Evolutionary conservation across 2,329 filamentous ascomycete genomes (phyloP).

Genomic region (Pezicula rhizophila): DNA sequence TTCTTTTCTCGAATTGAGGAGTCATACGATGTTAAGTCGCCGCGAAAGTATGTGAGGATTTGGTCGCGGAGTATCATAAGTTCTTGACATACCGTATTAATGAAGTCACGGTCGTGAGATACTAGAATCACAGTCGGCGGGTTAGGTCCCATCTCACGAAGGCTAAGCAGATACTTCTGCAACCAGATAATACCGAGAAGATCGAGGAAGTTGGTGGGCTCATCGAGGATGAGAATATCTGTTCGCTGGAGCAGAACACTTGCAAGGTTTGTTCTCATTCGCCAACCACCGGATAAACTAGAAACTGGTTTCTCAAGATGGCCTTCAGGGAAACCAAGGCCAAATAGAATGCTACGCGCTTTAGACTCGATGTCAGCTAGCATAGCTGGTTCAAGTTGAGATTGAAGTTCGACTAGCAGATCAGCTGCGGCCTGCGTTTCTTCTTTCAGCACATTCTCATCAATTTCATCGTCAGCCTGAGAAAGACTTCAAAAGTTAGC

Average conservation of each 20-base stretch:
- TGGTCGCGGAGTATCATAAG: slow-evolving; percentile 71
- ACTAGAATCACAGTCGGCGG: slow-evolving; percentile 68
- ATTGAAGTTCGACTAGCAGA: slow-evolving; percentile 62
- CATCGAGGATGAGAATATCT: slow-evolving; percentile 76
- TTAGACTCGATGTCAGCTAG: slow-evolving; percentile 58
- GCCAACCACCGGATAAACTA: slow-evolving; percentile 72
- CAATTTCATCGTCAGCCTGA: slow-evolving; percentile 50
- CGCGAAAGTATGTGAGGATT: slow-evolving; percentile 66
- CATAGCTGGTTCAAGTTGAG: slow-evolving; percentile 60
- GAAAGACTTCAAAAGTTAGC: slow-evolving; percentile 29
- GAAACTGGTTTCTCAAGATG: slow-evolving; percentile 53
- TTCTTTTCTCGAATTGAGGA: slow-evolving; percentile 61
- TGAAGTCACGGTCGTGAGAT: slow-evolving; percentile 79
- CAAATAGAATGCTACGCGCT: slow-evolving; percentile 60
- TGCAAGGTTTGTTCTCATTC: slow-evolving; percentile 62
- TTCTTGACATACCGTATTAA: slow-evolving; percentile 68
- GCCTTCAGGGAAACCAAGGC: slow-evolving; percentile 64
- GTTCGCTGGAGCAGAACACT: slow-evolving; percentile 63
- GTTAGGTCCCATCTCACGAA: slow-evolving; percentile 44
- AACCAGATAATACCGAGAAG: slow-evolving; percentile 81
- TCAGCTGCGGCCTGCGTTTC: slow-evolving; percentile 67
- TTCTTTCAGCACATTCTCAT: slow-evolving; percentile 47
- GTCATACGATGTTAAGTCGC: slow-evolving; percentile 69
- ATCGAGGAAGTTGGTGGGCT: slow-evolving; percentile 84
- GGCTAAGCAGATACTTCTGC: slow-evolving; percentile 60